Evolutionary conservation across 768 basidiomycete species (phyloP).

Genomic region (Russula griseocarnosa): DNA sequence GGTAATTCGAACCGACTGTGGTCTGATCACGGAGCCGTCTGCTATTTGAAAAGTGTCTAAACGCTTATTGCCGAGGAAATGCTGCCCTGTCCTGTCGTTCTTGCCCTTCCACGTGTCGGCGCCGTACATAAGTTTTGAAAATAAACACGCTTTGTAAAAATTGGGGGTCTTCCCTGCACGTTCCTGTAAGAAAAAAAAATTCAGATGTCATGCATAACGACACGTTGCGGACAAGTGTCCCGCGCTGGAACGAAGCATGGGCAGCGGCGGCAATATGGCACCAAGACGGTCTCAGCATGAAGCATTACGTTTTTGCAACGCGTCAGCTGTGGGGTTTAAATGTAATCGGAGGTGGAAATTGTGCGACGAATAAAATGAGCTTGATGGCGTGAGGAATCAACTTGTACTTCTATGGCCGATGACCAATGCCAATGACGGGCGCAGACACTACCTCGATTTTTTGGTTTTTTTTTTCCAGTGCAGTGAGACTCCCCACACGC

Average conservation of each 20-base stretch:
- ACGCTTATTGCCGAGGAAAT: conserved; percentile 25
- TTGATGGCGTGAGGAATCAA: conserved; percentile 23
- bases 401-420: conserved; percentile 18
- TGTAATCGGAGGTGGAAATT: conserved; percentile 27
- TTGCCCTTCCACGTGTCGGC: conserved; percentile 16
- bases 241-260: conserved; percentile 15
- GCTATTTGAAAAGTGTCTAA: conserved; percentile 26
- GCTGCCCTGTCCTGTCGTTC: conserved; percentile 12
- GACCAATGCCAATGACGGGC: conserved; percentile 1
- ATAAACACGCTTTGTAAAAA: conserved; percentile 10
- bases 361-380: conserved; percentile 15
- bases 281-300: conserved; percentile 24
- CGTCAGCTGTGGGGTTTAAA: conserved; percentile 18
- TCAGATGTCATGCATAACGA: conserved; percentile 12
- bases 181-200: conserved; percentile 8
- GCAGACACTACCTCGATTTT: too few relatives aligned
- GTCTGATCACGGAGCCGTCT: conserved; percentile 22
- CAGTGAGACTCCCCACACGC: conserved; percentile 8
- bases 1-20: conserved; percentile 20
- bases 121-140: neutral
- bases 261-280: conserved; percentile 20
- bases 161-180: conserved; percentile 16
- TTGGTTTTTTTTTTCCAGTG: too few relatives aligned
- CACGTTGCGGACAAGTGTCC: conserved; percentile 18
- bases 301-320: conserved; percentile 27